Evolutionary conservation across 208 protist species (phyloP), one percentile per base, ranked within the genome.

Genomic region (Vickermania spadyakhi): DNA sequence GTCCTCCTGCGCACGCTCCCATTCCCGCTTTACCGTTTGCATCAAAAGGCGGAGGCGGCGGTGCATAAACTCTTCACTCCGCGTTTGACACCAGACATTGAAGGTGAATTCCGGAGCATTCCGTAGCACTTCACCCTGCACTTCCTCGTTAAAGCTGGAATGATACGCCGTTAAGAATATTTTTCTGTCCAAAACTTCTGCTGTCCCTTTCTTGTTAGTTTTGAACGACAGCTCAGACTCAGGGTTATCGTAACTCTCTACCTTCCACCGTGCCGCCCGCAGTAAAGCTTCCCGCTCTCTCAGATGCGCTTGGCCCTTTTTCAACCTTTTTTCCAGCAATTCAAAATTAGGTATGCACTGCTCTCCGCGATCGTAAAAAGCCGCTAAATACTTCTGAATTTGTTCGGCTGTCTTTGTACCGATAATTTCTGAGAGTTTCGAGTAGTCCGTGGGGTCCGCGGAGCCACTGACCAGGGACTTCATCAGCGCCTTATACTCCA

Each of bases 11-110:
- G 57, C 58, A 31, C 58, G 62, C 64, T 89, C 77, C 78, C 84
- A 88, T 54, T 91, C 88, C 3, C 75, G 77, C 50, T 85, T 83
- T n/a, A 89, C 88, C 0, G 73, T 49, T 42, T 65, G 60, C 75
- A 91, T 73, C 25, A 94, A 59, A 11, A 41, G 53, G 29, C 73
- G 70, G 29, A 94, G 64, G 1, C 82, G 68, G 21, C 69, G 64
- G 31, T 80, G 68, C 58, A 86, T 90, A 55, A 82, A 92, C 28
- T 51, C 52, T 1, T 81, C 75, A 1, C 60, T 64, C 14, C 82
- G 68, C 7, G 88, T 86, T 49, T 89, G 83, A 30, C 68, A 87
- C 83, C 82, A 92, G 11, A 92, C 81, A 55, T 94, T 77, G 70
- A 94, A 94, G 2, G 69, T 63, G 63, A 86, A 79, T 70, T 92